A percentile compares a stretch with the other conserved stretches of the same genome.
Conservation (phyloP, 495 filamentous ascomycete species). For the Hypoxylon crocopeplum region DNA sequence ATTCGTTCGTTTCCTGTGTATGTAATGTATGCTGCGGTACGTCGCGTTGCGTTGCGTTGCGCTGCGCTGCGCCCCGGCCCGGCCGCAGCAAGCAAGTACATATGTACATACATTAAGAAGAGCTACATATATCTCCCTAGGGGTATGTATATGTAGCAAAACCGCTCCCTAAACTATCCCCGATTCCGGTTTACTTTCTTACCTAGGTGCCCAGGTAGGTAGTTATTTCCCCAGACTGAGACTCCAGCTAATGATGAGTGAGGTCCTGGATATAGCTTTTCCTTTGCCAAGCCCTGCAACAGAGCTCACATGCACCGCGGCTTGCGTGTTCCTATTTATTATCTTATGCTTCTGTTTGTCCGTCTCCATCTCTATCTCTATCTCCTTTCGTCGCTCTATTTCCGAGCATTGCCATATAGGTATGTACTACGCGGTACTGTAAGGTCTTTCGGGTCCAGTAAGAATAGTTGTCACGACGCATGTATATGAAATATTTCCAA, state of each 20-base stretch:
- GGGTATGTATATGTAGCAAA: background rate
- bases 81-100: constrained; percentile 33
- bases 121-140: no score
- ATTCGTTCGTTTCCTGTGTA: constrained; percentile 19
- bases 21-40: background rate
- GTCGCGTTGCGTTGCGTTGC: constrained; percentile 25
- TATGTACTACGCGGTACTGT: background rate
- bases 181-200: constrained; percentile 15
- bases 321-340: constrained; percentile 32
- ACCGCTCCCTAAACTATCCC: constrained; percentile 23
- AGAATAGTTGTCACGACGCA: constrained; percentile 32
- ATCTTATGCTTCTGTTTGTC: constrained; percentile 32
- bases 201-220: constrained; percentile 1
- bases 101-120: no score
- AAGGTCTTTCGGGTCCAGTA: constrained; percentile 10
- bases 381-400: constrained; percentile 10
- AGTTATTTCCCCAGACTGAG: background rate
- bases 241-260: background rate
- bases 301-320: constrained; percentile 29
- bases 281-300: constrained; percentile 24
- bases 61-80: constrained; percentile 38
- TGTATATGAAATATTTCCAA: constrained; percentile 32
- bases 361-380: constrained; percentile 29
- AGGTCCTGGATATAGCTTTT: no score
- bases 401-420: constrained; percentile 20